Evolutionary conservation across 192 early-diverging fungal species (phyloP), one percentile per base, ranked within the genome.

Genomic region (Phlyctochytrium bullatum): DNA sequence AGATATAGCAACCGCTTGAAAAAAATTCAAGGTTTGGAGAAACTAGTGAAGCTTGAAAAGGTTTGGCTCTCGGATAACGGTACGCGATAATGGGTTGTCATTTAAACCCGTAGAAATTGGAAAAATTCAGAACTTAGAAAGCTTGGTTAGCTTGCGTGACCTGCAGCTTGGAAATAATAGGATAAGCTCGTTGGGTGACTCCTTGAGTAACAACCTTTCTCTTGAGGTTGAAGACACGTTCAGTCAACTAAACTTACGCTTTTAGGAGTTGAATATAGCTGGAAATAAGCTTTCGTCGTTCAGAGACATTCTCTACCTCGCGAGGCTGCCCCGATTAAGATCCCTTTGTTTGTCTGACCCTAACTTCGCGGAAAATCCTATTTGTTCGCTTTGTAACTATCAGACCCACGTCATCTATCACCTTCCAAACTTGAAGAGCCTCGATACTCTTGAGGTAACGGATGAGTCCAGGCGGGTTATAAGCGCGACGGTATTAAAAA

Each of bases 381-480:
- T 87, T 16, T 87, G 83, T 60, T 33, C 71, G 0, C 71, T 87
- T 0, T 83, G 69, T 64, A 87, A 87, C 61, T 87, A 87, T 68
- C 85, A 87, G 67, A 87, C 85, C 0, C 78, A 86, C 73, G 78
- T 86, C 4, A 83, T 87, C 1, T 81, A 80, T 36, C 83, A 87
- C 57, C 66, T 87, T 33, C 80, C 83, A 29, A 69, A 77, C 29
- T 61, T 87, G 4, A 51, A 58, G 17, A 61, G 56, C 28, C 68
- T 87, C 33, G 85, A 87, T 60, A 84, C 83, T 16, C 62, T 87
- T 34, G 84, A 87, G 27, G 75, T 87, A 6, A 84, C 80, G 2
- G 81, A 81, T 12, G 85, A 87, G 62, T 79, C 76, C 16, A 33
- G 85, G 35, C 76, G 74, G 47, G 78, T 80, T 31, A 84, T 87